Conservation (phyloP, 1,139 yeast genomes). For the Candida labiduridarum region DNA sequence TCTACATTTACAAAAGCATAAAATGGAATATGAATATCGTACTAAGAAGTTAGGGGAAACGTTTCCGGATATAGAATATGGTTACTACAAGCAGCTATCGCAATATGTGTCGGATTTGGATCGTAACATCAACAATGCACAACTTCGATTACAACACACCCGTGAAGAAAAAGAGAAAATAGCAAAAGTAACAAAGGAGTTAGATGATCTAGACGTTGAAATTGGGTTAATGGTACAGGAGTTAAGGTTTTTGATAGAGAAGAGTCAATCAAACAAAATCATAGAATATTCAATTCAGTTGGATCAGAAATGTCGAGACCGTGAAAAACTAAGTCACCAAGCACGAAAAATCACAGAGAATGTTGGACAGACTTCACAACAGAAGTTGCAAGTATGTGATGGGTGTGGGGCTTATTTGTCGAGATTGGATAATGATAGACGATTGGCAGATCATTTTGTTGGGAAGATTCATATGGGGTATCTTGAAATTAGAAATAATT, state of each 20-base stretch:
- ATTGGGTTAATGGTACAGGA: constrained; percentile 76
- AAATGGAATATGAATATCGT: constrained; percentile 67
- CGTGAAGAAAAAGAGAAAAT: constrained; percentile 75
- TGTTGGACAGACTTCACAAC: constrained; percentile 86
- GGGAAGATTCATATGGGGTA: constrained; percentile 88
- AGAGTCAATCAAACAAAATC: constrained; percentile 56
- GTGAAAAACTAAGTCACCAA: constrained; percentile 52
- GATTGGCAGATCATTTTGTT: constrained; percentile 88
- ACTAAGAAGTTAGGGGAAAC: constrained; percentile 52
- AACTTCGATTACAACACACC: constrained; percentile 70
- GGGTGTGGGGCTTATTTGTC: constrained; percentile 92
- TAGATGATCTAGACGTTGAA: constrained; percentile 66
- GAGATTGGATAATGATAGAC: constrained; percentile 81
- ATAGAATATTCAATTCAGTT: constrained; percentile 49
- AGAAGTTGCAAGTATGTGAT: constrained; percentile 87
- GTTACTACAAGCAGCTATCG: constrained; percentile 59
- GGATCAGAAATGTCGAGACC: constrained; percentile 45
- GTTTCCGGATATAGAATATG: constrained; percentile 73
- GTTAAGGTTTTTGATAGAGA: constrained; percentile 55
- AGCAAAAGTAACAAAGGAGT: constrained; percentile 60
- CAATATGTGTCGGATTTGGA: constrained; percentile 68
- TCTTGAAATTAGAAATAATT: constrained; percentile 71
- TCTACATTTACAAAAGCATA: constrained; percentile 75
- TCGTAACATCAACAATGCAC: constrained; percentile 63
- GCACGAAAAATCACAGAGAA: constrained; percentile 69